Conservation (phyloP, 176 grass and related monocot genomes). For the Poa annua region DNA sequence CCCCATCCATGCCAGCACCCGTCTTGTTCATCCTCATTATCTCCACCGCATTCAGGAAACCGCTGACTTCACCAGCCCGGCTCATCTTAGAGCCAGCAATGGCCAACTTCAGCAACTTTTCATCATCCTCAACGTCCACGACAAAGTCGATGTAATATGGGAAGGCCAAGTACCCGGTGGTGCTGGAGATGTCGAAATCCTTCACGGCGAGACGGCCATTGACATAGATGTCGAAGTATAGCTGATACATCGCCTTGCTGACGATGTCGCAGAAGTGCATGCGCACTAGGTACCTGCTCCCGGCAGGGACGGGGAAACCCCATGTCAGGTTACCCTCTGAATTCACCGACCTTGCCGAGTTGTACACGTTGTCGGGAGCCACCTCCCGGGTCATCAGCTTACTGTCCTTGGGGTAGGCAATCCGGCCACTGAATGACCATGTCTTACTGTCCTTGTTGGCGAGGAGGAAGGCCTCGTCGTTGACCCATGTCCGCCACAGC, state of each 20-base stretch:
- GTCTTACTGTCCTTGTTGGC: conserved; percentile 32
- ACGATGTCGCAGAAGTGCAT: conserved; percentile 96
- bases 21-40: conserved; percentile 95
- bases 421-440: conserved; percentile 66
- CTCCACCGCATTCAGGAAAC: conserved; percentile 94
- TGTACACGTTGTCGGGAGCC: conserved; percentile 82
- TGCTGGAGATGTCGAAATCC: conserved; percentile 76
- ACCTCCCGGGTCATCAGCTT: conserved; percentile 70
- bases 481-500: conserved; percentile 93
- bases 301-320: conserved; percentile 63
- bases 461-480: conserved; percentile 55
- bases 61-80: conserved; percentile 48
- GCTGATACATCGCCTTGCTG: conserved; percentile 69
- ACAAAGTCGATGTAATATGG: conserved; percentile 92
- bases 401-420: conserved; percentile 68
- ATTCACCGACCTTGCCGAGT: conserved; percentile 61
- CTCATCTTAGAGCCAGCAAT: conserved; percentile 64
- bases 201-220: conserved; percentile 68
- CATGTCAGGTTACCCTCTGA: conserved; percentile 70
- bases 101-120: conserved; percentile 54
- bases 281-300: conserved; percentile 70
- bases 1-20: conserved; percentile 57
- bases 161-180: conserved; percentile 62
- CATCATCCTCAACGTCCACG: conserved; percentile 53
- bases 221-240: conserved; percentile 79